phyloP scores from a whole-genome alignment of 305 asterid genomes.

The Fraxinus greggii region DNA sequence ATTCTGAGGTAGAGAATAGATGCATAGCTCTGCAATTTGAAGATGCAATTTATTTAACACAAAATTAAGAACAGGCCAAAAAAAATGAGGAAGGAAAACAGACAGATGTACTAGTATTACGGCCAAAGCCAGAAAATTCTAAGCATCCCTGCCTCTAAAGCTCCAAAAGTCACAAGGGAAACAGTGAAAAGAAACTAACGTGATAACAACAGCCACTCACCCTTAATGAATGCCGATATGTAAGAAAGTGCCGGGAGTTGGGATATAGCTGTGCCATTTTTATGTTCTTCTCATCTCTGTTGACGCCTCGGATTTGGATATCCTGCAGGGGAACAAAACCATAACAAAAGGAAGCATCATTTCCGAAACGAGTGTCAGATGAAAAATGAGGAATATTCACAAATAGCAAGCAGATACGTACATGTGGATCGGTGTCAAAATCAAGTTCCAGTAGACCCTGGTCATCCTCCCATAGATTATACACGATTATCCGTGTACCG shows the following conservation, averaged over 20 bases:
- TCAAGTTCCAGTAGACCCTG: slow-evolving; percentile 86
- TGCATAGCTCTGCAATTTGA: slow-evolving; percentile 76
- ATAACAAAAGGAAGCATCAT: neutral
- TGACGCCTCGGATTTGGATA: slow-evolving; percentile 96
- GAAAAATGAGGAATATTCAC: slow-evolving; percentile 17
- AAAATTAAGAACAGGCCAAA: neutral
- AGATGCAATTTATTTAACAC: slow-evolving; percentile 16
- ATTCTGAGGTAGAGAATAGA: slow-evolving; percentile 91
- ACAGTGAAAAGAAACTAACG: slow-evolving; percentile 14
- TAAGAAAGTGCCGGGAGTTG: slow-evolving; percentile 91
- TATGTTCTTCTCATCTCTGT: slow-evolving; percentile 85
- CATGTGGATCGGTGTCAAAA: slow-evolving; percentile 77
- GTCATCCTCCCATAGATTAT: slow-evolving; percentile 98
- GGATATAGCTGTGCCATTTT: slow-evolving; percentile 79
- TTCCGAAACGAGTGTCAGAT: neutral
- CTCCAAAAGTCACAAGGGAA: slow-evolving; percentile 14
- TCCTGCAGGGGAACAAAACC: slow-evolving; percentile 49
- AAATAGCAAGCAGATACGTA: slow-evolving; percentile 29
- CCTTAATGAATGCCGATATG: slow-evolving; percentile 91
- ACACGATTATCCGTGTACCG: slow-evolving; percentile 81
- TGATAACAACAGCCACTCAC: slow-evolving; percentile 40
- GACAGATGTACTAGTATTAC: neutral
- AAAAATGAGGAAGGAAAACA: neutral
- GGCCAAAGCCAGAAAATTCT: neutral
- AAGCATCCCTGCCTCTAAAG: slow-evolving; percentile 1